Evolutionary conservation across 768 basidiomycete species (phyloP), one percentile per base, ranked within the genome.

Genomic region (Trametes maxima): DNA sequence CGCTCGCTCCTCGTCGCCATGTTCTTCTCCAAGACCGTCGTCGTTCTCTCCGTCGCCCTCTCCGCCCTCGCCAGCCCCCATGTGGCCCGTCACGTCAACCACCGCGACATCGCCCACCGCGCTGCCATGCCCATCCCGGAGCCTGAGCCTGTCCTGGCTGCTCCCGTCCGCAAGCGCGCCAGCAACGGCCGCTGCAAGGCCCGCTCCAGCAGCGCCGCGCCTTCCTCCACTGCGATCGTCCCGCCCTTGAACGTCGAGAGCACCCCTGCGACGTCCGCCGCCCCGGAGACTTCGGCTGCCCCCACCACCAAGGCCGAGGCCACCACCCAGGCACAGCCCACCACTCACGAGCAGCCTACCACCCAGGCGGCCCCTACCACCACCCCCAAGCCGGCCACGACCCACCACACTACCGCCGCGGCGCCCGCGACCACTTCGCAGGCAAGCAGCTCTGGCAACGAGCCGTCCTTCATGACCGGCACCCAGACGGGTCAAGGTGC

Each of bases 61-160:
- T 73, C 78, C 45, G 73, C 74, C 56, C 57, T 78, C 50, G 70
- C 77, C 0, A 75, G 72, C 37, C 79, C 80, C 37, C 81, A 82
- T 68, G 63, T 67, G 57, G 69, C 75, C 54, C 76, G 76, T 56
- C 66, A 72, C 55, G 55, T 66, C 43, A 68, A 74, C 63, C 80
- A 81, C 69, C 80, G 77, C 63, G 77, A 75, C 47, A 37, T 84
- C 57, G 79, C 81, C 43, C 80, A 78, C 33, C 80, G 80, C 58
- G 74, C 77, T n/a, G 68, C 76, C 33, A 67, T 70, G 14, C 74
- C 78, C 19, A 72, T 62, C 51, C 58, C 62, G 21, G 47, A 53
- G 19, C 53, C 58, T 25, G 51, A 58, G 28, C 60, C 67, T 37
- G 44, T 53, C 13, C 37, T 58, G n/a, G 47, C 24, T 56, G 62